Percentiles rank a stretch among this genome's conserved stretches.
Evolutionary conservation across 768 basidiomycete genomes (phyloP).

Genomic region (Phallus indusiatus): DNA sequence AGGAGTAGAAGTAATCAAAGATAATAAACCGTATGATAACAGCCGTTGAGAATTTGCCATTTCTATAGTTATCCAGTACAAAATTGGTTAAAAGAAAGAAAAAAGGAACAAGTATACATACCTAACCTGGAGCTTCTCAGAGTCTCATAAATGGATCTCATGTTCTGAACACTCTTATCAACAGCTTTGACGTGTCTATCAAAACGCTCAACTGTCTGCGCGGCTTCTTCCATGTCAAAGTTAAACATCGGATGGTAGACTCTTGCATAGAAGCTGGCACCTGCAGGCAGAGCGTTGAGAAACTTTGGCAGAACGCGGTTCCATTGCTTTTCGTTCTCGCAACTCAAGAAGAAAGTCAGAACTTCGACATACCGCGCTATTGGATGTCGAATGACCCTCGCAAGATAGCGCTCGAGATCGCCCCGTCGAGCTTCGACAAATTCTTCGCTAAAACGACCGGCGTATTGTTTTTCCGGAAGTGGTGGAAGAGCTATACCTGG

Average conservation of each 20-base stretch:
- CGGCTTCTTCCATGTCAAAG: constrained; percentile 63
- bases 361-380: constrained; percentile 72
- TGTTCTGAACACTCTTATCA: constrained; percentile 56
- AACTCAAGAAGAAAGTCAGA: constrained; percentile 68
- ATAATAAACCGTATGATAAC: constrained; percentile 63
- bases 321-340: constrained; percentile 80
- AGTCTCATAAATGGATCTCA: constrained; percentile 53
- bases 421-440: constrained; percentile 78
- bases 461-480: constrained; percentile 78
- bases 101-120: constrained; percentile 22
- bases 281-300: constrained; percentile 53
- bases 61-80: constrained; percentile 31
- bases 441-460: constrained; percentile 68
- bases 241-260: constrained; percentile 85
- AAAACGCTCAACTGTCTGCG: constrained; percentile 50
- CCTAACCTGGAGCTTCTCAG: constrained; percentile 62
- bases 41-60: constrained; percentile 71
- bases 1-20: constrained; percentile 64
- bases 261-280: constrained; percentile 65
- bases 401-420: constrained; percentile 73
- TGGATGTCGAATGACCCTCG: constrained; percentile 62
- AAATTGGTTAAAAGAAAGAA: neutral
- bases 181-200: constrained; percentile 55
- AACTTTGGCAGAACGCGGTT: constrained; percentile 51
- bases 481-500: constrained; percentile 75